Percentiles rank a stretch among this genome's conserved stretches.
Conservation (phyloP, 2,329 filamentous ascomycete species). For the Penicillium sp. region DNA sequence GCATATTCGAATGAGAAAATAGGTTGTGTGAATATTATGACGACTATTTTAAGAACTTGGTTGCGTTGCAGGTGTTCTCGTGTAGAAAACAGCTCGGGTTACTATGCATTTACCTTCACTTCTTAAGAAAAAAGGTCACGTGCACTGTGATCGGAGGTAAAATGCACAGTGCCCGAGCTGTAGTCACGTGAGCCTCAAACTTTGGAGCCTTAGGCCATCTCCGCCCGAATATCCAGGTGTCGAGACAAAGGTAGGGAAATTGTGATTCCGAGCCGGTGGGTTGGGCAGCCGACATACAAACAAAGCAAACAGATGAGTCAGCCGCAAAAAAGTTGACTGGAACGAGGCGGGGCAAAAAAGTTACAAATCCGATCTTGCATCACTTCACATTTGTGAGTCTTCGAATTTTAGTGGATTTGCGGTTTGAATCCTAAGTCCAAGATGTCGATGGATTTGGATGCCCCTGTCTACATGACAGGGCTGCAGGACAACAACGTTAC, state of each 20-base stretch:
- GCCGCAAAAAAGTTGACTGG: constrained; percentile 18
- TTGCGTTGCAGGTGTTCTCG: no score
- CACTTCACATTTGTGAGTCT: constrained; percentile 6
- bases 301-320: constrained; percentile 26
- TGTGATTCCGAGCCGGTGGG: neutral
- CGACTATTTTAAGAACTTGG: no score
- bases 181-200: no score
- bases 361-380: constrained; percentile 22
- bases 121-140: no score
- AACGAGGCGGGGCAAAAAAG: constrained; percentile 25
- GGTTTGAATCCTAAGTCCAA: constrained; percentile 13
- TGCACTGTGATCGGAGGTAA: no score
- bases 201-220: no score
- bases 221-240: no score
- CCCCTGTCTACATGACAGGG: constrained; percentile 52
- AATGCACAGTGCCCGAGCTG: no score
- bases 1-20: no score
- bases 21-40: no score
- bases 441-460: constrained; percentile 59
- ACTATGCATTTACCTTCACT: no score
- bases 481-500: constrained; percentile 38
- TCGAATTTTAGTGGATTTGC: constrained; percentile 6
- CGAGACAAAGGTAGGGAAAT: neutral
- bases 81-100: no score
- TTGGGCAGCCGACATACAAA: constrained; percentile 13